Percentiles rank a stretch among this genome's conserved stretches.
Conservation (phyloP, 257 asterid species). For the Nicotiana paniculata region DNA sequence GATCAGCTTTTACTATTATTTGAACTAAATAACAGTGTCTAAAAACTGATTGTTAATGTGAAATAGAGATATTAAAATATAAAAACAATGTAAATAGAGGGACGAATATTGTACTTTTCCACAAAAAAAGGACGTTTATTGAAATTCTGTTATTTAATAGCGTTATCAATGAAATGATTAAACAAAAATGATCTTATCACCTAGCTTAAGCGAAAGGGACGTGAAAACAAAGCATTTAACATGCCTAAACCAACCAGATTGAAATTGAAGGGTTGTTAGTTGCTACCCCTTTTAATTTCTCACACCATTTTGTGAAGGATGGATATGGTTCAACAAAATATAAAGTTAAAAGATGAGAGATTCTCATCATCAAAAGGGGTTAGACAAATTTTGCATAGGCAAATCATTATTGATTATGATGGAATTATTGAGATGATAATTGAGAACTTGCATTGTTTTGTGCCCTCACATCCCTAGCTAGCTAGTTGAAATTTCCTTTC, state of each 20-base stretch:
- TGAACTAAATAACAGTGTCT: background rate
- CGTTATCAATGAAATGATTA: background rate
- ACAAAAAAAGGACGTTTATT: background rate
- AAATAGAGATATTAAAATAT: background rate
- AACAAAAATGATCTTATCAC: background rate
- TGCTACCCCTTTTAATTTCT: background rate
- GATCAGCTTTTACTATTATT: too few relatives aligned
- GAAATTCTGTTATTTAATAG: background rate
- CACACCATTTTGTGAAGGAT: background rate
- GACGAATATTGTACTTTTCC: background rate
- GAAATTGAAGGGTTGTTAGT: background rate
- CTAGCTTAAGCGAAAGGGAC: background rate
- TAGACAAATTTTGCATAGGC: background rate
- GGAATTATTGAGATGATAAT: slow-evolving; percentile 4
- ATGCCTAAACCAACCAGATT: background rate
- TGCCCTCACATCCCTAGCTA: background rate
- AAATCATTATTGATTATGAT: background rate
- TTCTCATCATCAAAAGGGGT: background rate
- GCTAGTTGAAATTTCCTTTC: slow-evolving; percentile 11
- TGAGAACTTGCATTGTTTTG: background rate
- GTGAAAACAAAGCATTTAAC: background rate
- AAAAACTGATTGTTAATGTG: background rate
- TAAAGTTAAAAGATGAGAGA: too few relatives aligned
- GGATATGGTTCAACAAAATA: background rate
- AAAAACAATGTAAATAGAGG: background rate